Percentiles rank a stretch among this genome's conserved stretches.
Evolutionary conservation across 495 filamentous ascomycete species (phyloP).

Genomic region (Aspergillus coremiiformis): DNA sequence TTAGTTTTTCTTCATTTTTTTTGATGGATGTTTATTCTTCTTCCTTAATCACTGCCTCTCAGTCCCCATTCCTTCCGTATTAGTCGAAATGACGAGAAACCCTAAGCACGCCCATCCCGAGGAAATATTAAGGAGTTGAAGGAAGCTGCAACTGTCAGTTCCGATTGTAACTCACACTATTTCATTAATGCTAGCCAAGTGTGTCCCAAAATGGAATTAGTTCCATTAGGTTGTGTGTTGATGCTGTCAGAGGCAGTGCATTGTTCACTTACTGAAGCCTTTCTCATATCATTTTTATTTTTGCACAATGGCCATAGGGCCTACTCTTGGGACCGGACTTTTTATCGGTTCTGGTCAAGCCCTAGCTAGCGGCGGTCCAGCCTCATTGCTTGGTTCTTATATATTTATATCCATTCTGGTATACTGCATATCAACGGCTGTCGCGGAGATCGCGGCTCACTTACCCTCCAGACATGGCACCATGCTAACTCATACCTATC

Average conservation of each 20-base stretch:
- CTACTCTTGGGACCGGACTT: slow-evolving; percentile 36
- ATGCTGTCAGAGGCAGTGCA: not conserved
- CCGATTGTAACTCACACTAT: not conserved
- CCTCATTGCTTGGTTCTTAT: slow-evolving; percentile 33
- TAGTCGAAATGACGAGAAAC: not conserved
- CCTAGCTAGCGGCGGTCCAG: slow-evolving; percentile 35
- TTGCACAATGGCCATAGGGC: slow-evolving; percentile 26
- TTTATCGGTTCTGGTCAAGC: slow-evolving; percentile 36
- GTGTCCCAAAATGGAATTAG: not conserved
- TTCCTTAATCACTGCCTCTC: no score
- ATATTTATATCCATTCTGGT: slow-evolving; percentile 47
- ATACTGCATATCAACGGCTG: slow-evolving; percentile 52
- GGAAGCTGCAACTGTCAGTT: not conserved
- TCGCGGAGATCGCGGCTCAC: slow-evolving; percentile 59
- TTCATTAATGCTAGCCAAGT: not conserved
- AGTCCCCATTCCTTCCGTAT: not conserved
- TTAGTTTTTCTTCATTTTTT: no score
- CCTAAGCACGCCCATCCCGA: not conserved
- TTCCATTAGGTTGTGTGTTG: not conserved
- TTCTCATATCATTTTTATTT: slow-evolving; percentile 6
- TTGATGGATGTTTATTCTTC: no score
- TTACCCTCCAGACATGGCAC: slow-evolving; percentile 50
- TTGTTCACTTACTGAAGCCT: not conserved
- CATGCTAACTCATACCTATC: slow-evolving; percentile 47
- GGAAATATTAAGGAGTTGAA: not conserved